Evolutionary conservation across 257 asterid genomes (phyloP).

Genomic region (Avicennia marina): DNA sequence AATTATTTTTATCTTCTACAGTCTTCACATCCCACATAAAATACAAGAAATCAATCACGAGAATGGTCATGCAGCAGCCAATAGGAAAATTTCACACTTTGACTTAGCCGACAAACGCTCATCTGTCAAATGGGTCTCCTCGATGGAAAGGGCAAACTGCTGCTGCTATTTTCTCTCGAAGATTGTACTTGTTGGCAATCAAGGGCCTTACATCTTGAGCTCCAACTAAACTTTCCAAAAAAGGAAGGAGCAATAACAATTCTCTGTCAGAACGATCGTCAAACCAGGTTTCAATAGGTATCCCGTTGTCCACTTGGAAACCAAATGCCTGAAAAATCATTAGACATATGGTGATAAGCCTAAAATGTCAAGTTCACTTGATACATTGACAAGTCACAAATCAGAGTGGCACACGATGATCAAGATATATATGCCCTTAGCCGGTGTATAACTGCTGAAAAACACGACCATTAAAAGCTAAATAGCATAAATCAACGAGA

Average conservation of each 20-base stretch:
- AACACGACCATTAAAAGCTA: too few relatives aligned
- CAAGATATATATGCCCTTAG: too few relatives aligned
- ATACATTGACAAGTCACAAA: background rate
- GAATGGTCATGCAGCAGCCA: background rate
- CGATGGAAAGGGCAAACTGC: slow-evolving; percentile 55
- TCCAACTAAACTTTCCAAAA: slow-evolving; percentile 77
- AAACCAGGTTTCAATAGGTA: slow-evolving; percentile 98
- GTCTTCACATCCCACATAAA: slow-evolving; percentile 12
- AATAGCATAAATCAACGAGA: too few relatives aligned
- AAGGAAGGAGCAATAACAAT: slow-evolving; percentile 64
- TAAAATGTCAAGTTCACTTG: background rate
- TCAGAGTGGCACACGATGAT: too few relatives aligned
- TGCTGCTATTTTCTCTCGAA: slow-evolving; percentile 65
- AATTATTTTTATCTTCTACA: background rate
- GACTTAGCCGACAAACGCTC: slow-evolving; percentile 7
- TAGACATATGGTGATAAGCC: background rate
- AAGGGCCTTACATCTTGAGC: slow-evolving; percentile 80
- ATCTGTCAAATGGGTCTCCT: slow-evolving; percentile 39
- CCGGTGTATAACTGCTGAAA: too few relatives aligned
- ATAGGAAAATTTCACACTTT: background rate
- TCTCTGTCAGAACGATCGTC: slow-evolving; percentile 73
- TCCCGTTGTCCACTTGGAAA: slow-evolving; percentile 96
- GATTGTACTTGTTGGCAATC: slow-evolving; percentile 68
- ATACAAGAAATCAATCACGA: background rate
- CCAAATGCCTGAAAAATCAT: slow-evolving; percentile 73